Base-by-base conservation (phyloP, 2,329 filamentous ascomycete species). In the Chrysoporthe austroafricana region DNA sequence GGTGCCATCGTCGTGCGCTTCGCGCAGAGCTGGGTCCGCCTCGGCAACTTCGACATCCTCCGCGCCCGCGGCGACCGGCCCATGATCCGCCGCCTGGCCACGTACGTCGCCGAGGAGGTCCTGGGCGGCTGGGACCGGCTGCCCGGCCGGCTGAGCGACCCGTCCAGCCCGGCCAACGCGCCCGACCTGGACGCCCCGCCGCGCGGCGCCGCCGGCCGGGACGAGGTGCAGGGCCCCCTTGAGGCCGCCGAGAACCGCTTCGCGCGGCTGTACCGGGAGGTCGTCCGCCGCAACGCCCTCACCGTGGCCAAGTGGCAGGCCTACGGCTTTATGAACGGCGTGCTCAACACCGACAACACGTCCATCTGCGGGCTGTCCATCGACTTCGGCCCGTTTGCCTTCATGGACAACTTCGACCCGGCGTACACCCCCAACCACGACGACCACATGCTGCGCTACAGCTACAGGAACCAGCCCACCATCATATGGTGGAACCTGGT, bases 401-500 rank as follows among this genome's bases (percentile, higher is more conserved):
- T 99, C 78, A 91, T 99, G 83, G 96, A 99, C 77, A 94, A 94
- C 75, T 99, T 98, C 75, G 95, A 99, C 74, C 95, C 95, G 0
- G 83, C 85, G 18, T 99, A 98, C 78, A 99, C 96, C 0, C 96
- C 96, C 0, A 99, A 99, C 76, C 96, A 99, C 77, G 96, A 99
- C 78, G 96, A 99, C 75, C 86, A 91, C 75, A 86, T 91, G 81
- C 83, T 97, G 42, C 88, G 96, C 59, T 99, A 99, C 77, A 90
- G 89, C 72, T 99, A 98, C 82, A 90, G 90, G 72, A 97, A 97
- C 77, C 96, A 99, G 76, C 94, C 96, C 0, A 94, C 90, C 56
- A 92, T 99, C 67, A 96, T 99, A 75, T 99, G 96, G 96, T 99
- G 96, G 96, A 98, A 98, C 74, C 84, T 98, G 0, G 93, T 97